phyloP scores from a whole-genome alignment of 176 grass and related monocot genomes.

The Microstegium vimineum region DNA sequence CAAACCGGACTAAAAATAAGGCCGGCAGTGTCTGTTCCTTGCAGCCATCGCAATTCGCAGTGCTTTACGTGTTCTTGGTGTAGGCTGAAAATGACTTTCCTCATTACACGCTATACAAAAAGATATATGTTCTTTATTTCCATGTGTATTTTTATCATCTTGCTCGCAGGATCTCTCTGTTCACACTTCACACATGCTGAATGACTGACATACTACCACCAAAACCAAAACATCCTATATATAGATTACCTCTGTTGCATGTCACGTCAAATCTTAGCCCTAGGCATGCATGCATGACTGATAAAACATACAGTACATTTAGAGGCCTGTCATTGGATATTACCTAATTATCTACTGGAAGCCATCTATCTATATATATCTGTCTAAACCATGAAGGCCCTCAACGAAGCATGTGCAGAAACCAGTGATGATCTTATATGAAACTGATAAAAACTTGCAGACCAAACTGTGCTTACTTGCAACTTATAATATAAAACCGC shows the following conservation, averaged over 20 bases:
- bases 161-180: constrained; percentile 21
- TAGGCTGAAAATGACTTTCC: constrained; percentile 20
- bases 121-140: not conserved
- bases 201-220: not conserved
- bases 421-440: not conserved
- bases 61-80: constrained; percentile 1
- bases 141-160: not conserved
- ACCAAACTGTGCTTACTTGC: not conserved
- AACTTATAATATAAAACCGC: not conserved
- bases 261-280: not conserved
- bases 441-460: not conserved
- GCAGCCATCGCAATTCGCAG: not conserved
- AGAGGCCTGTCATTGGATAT: not conserved
- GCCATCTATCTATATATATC: too few species aligned
- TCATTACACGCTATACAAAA: not conserved
- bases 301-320: too few species aligned
- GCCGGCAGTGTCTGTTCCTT: constrained; percentile 22
- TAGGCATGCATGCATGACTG: not conserved
- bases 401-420: not conserved
- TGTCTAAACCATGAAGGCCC: not conserved
- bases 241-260: not conserved
- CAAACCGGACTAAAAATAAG: not conserved
- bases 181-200: constrained; percentile 20
- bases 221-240: not conserved
- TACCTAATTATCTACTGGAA: not conserved